Percentiles rank a stretch among this genome's conserved stretches.
phyloP scores from a whole-genome alignment of 2,329 filamentous ascomycete genomes.

The Microdochium trichocladiopsis region DNA sequence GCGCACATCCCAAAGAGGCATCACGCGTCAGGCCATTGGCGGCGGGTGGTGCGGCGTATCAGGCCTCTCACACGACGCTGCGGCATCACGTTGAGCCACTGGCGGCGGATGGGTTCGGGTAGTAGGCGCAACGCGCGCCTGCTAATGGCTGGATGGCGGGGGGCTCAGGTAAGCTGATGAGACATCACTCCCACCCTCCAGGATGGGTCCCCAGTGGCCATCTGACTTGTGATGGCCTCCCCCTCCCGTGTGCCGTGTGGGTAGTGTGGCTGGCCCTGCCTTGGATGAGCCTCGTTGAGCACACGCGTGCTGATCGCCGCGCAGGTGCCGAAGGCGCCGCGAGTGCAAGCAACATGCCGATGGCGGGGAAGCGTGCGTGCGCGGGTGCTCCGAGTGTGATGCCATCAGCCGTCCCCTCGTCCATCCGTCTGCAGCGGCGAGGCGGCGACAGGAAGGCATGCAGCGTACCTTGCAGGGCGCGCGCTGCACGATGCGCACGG shows the following conservation, averaged over 20 bases:
- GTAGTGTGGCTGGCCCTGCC: not conserved
- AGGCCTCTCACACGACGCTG: not conserved
- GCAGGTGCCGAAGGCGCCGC: too few species aligned
- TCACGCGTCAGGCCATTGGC: not conserved
- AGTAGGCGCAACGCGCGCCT: not conserved
- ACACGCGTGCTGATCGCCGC: too few species aligned
- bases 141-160: too few species aligned
- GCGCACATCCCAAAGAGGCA: not conserved
- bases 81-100: not conserved
- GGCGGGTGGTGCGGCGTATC: not conserved
- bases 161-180: not conserved
- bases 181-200: not conserved
- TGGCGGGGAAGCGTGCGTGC: not conserved
- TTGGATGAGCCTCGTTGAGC: not conserved
- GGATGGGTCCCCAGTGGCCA: not conserved
- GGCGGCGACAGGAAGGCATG: not conserved
- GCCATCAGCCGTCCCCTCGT: not conserved
- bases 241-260: not conserved
- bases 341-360: too few species aligned
- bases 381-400: not conserved
- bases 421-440: not conserved
- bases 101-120: conserved; percentile 1
- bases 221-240: not conserved
- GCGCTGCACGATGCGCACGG: not conserved
- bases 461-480: not conserved